Conservation (phyloP, 495 filamentous ascomycete genomes). For the Letharia columbiana region DNA sequence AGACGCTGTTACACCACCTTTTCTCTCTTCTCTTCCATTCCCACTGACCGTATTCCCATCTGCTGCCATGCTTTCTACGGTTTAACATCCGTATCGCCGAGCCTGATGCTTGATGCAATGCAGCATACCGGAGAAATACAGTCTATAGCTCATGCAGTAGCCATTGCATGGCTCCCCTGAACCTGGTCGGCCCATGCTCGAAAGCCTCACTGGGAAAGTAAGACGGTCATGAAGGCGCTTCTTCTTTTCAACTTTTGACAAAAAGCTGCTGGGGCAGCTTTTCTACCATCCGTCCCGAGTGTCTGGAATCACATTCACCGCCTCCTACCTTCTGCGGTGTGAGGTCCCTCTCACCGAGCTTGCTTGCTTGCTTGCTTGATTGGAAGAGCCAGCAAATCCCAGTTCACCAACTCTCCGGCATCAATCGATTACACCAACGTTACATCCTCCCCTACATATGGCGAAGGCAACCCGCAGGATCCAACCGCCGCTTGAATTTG, state of each 20-base stretch:
- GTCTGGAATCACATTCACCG: too few relatives aligned
- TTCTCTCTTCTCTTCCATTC: not conserved
- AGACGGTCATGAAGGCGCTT: not conserved
- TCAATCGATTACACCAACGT: too few relatives aligned
- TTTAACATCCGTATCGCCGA: not conserved
- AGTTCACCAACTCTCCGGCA: too few relatives aligned
- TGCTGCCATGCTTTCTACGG: not conserved
- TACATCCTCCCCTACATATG: not conserved
- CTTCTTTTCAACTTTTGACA: not conserved
- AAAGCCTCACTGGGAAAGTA: not conserved
- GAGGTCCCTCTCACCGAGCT: too few relatives aligned
- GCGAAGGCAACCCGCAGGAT: not conserved
- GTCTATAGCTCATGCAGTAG: not conserved
- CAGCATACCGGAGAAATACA: not conserved
- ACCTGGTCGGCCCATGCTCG: not conserved
- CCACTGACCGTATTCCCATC: not conserved
- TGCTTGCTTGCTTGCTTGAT: too few relatives aligned
- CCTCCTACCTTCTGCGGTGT: too few relatives aligned
- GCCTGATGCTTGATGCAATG: slow-evolving; percentile 1
- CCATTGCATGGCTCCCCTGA: not conserved
- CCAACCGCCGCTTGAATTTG: not conserved
- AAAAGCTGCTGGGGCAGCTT: not conserved
- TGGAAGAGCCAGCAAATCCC: too few relatives aligned
- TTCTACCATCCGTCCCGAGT: too few relatives aligned
- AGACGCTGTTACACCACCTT: not conserved